Conservation (phyloP, 2,329 filamentous ascomycete species). For the Xylogone sp. region DNA sequence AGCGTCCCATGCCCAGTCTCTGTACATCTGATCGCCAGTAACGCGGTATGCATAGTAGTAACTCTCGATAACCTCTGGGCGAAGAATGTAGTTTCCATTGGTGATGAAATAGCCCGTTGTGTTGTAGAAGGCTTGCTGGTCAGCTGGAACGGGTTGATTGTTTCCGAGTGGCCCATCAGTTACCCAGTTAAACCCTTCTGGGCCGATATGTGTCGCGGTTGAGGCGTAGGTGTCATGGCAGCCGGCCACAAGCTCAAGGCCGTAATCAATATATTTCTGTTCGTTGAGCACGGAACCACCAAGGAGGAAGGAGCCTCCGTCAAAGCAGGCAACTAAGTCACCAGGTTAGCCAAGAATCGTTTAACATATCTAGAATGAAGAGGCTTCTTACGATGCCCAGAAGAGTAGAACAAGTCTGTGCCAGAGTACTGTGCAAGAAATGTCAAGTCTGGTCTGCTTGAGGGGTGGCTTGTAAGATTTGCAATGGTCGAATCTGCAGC, state of each 20-base stretch:
- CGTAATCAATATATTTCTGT: constrained; percentile 68
- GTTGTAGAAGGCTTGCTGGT: constrained; percentile 57
- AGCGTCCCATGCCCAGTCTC: constrained; percentile 80
- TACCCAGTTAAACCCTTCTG: constrained; percentile 66
- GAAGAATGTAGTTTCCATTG: constrained; percentile 58
- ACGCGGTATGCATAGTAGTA: constrained; percentile 84
- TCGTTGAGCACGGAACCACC: constrained; percentile 67
- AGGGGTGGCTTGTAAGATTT: constrained; percentile 66
- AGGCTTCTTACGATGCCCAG: constrained; percentile 35
- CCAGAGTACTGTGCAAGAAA: constrained; percentile 61
- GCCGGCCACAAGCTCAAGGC: constrained; percentile 64
- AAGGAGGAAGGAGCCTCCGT: constrained; percentile 81
- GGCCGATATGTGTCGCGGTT: constrained; percentile 71
- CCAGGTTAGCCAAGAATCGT: constrained; percentile 2
- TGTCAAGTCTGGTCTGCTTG: constrained; percentile 63
- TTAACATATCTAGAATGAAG: background rate
- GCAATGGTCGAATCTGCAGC: constrained; percentile 74
- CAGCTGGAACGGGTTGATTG: constrained; percentile 37
- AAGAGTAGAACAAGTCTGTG: constrained; percentile 37
- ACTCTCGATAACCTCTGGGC: constrained; percentile 79
- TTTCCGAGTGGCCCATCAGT: constrained; percentile 34
- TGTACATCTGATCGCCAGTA: constrained; percentile 71
- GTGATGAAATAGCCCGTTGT: constrained; percentile 69
- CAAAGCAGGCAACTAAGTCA: constrained; percentile 68
- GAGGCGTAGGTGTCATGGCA: constrained; percentile 71